Base-by-base conservation (phyloP, 208 protist genomes). In the Crithidia mellificae region DNA sequence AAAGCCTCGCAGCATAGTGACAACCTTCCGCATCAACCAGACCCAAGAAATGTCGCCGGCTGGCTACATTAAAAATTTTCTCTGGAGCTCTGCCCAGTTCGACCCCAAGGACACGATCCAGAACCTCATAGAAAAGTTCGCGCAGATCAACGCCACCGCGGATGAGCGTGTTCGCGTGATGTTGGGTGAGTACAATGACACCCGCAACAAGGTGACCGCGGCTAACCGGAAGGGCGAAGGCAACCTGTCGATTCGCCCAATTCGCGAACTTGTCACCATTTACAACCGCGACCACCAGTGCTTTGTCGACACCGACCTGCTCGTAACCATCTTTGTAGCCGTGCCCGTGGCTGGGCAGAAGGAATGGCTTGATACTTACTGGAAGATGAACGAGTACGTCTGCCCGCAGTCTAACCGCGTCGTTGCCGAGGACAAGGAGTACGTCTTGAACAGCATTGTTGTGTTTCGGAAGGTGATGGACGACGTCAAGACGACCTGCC, bases 361-460 rank as follows among this genome's bases (percentile, higher is more conserved):
- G 46, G 89, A 94, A 68, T 96, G 91, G 91, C 56, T 88, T 24
- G 76, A 85, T 22, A 78, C 67, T 7, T 96, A 93, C 71, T 93
- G 91, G 84, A 82, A 81, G 63, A 79, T 94, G 39, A 88, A 87
- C 74, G 84, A 96, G 41, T 92, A 86, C 65, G 77, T 94, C 32
- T 93, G 86, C 53, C 88, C 91, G 15, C 81, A 92, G 64, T 92
- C 84, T 24, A 93, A 91, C 63, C 80, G 81, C 41, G 74, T 94
- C 14, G 81, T 97, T 39, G 89, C 88, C 2, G 83, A 95, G 58
- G 93, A 97, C 66, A 92, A 93, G 44, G 88, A 97, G 30, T 94
- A 78, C 71, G 80, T 90, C 17, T 81, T 97, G 24, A 94, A 94
- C 80, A 95, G 85, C 69, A 83, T 96, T 64, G 90, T 96, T 22